These are phyloP conservation scores for Trametes pubescens DNA, from an alignment of 1,284 basidiomycete genomes.

Conservation along the genomic window DNA sequence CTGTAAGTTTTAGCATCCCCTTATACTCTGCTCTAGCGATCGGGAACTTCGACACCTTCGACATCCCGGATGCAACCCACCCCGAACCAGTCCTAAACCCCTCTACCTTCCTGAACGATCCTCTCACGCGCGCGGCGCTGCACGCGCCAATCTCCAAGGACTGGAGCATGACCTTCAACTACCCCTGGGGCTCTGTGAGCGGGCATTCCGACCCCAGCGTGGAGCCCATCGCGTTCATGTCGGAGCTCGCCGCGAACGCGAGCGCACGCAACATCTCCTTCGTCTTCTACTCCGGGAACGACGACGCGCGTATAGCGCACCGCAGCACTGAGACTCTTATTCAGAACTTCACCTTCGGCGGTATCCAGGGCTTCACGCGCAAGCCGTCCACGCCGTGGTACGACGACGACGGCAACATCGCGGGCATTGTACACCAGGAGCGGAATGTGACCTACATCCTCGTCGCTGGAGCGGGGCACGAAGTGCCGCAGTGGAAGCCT, in stretches of 20 bases:
- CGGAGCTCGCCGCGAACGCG: slow-evolving; percentile 40
- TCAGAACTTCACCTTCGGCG: slow-evolving; percentile 59
- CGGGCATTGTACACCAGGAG: slow-evolving; percentile 45
- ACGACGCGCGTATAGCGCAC: slow-evolving; percentile 39
- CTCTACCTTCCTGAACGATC: slow-evolving; percentile 38
- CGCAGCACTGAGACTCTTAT: slow-evolving; percentile 58
- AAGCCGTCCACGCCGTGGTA: slow-evolving; percentile 65
- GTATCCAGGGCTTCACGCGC: slow-evolving; percentile 70
- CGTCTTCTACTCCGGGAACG: slow-evolving; percentile 43
- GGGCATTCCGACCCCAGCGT: slow-evolving; percentile 55
- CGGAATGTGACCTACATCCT: slow-evolving; percentile 44
- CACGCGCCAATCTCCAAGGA: slow-evolving; percentile 73
- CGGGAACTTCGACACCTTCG: background rate
- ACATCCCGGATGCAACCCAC: slow-evolving; percentile 45
- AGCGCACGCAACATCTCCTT: slow-evolving; percentile 34
- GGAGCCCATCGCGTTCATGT: slow-evolving; percentile 44
- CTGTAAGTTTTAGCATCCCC: background rate
- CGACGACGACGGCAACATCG: slow-evolving; percentile 37
- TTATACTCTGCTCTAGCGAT: background rate
- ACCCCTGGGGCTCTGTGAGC: slow-evolving; percentile 37
- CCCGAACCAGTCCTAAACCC: slow-evolving; percentile 44
- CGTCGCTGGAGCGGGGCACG: slow-evolving; percentile 41
- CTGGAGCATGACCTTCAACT: slow-evolving; percentile 51
- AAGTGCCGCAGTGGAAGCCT: slow-evolving; percentile 38
- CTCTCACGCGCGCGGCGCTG: slow-evolving; percentile 60